Evolutionary conservation across 2,329 filamentous ascomycete genomes (phyloP).

Genomic region (Fusarium sp.): DNA sequence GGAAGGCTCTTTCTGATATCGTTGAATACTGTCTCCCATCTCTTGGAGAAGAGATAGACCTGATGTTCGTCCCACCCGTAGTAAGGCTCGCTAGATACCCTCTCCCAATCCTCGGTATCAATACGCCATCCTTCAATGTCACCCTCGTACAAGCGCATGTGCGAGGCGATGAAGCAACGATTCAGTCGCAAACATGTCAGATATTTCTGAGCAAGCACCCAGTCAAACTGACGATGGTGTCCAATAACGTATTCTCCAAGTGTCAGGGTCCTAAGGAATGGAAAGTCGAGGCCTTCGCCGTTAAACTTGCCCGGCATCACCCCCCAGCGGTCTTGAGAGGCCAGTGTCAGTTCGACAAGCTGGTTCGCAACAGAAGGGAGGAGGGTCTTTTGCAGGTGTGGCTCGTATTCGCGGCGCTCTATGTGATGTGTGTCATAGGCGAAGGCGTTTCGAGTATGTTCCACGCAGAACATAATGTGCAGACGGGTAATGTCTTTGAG

Average conservation of each 20-base stretch:
- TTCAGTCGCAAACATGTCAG: constrained; percentile 19
- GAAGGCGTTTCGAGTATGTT: constrained; percentile 21
- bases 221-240: constrained; percentile 41
- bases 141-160: not conserved
- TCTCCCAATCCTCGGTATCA: constrained; percentile 30
- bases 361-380: constrained; percentile 33
- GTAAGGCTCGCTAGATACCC: not conserved
- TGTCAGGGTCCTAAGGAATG: constrained; percentile 32
- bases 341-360: constrained; percentile 35
- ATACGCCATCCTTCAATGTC: not conserved
- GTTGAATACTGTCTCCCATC: constrained; percentile 38
- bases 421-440: constrained; percentile 22
- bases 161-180: constrained; percentile 20
- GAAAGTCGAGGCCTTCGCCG: constrained; percentile 35
- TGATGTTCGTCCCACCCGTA: not conserved
- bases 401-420: constrained; percentile 37
- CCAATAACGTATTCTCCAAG: constrained; percentile 34
- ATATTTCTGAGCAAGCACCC: constrained; percentile 35
- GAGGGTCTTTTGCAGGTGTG: constrained; percentile 29
- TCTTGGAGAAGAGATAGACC: constrained; percentile 25
- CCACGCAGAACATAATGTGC: constrained; percentile 24
- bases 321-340: constrained; percentile 38
- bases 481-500: constrained; percentile 27
- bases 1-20: constrained; percentile 26
- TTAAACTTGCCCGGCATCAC: constrained; percentile 37